phyloP scores from a whole-genome alignment of 768 basidiomycete genomes.

The Suillus alpinus region DNA sequence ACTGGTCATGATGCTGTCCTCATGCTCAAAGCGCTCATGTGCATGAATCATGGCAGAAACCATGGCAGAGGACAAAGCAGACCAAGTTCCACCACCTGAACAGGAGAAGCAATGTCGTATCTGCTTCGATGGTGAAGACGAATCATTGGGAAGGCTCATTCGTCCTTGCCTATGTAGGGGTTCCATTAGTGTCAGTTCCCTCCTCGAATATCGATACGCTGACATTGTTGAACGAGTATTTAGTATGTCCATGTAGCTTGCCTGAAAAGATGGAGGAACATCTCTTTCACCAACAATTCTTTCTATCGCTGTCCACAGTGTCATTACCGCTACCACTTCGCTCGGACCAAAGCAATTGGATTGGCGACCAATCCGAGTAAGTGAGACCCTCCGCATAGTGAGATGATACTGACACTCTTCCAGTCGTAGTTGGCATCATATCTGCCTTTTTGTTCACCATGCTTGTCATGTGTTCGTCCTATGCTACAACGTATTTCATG shows the following conservation, averaged over 20 bases:
- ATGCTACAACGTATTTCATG: conserved; percentile 66
- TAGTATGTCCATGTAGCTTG: conserved; percentile 82
- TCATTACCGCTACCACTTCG: conserved; percentile 72
- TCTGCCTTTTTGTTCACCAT: conserved; percentile 61
- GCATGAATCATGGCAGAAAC: not conserved
- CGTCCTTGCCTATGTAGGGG: conserved; percentile 71
- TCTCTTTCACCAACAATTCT: conserved; percentile 56
- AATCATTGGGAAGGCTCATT: conserved; percentile 69
- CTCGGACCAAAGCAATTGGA: conserved; percentile 66
- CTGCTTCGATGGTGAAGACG: conserved; percentile 70
- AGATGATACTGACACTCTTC: conserved; percentile 12
- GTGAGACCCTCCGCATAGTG: conserved; percentile 17
- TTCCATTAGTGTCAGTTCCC: conserved; percentile 58
- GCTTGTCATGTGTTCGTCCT: conserved; percentile 68
- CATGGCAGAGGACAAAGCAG: conserved; percentile 15
- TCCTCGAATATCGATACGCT: conserved; percentile 4
- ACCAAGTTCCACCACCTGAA: conserved; percentile 9
- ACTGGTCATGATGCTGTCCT: not conserved
- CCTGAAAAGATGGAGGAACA: conserved; percentile 70
- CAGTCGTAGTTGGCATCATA: conserved; percentile 58
- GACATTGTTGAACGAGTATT: conserved; percentile 17
- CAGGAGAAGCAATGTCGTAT: conserved; percentile 79
- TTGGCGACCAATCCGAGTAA: conserved; percentile 76
- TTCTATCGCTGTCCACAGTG: conserved; percentile 85
- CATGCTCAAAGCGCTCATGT: not conserved